Evolutionary conservation across 164 flowering plant species (phyloP).

Genomic region (Liquidambar formosana): DNA sequence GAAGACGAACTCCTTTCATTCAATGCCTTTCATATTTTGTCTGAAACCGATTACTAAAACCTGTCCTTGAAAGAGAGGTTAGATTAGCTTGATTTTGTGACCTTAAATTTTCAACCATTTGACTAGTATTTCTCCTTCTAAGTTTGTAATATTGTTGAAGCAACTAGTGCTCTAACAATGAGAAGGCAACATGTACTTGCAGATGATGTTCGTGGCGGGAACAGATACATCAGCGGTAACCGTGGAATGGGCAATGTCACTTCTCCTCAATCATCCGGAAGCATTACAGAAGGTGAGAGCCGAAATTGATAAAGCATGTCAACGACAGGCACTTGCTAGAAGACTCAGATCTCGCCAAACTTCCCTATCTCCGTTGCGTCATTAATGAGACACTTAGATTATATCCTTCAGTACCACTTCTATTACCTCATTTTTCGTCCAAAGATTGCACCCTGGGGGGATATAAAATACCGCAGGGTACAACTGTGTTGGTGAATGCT

Average conservation of each 20-base stretch:
- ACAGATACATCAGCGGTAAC: constrained; percentile 40
- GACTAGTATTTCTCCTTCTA: too few relatives aligned
- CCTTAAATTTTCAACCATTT: too few relatives aligned
- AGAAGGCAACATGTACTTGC: constrained; percentile 2
- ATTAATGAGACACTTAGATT: constrained; percentile 47
- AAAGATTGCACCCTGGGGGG: constrained; percentile 39
- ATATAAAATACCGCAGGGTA: constrained; percentile 36
- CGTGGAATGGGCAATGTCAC: constrained; percentile 51
- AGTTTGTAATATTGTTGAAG: too few relatives aligned
- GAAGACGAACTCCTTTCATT: too few relatives aligned
- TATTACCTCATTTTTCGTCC: constrained; percentile 44
- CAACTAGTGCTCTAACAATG: too few relatives aligned
- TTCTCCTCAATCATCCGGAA: constrained; percentile 41
- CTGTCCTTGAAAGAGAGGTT: too few relatives aligned
- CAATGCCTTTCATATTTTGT: too few relatives aligned
- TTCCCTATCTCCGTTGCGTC: constrained; percentile 39
- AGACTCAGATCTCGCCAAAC: constrained; percentile 40
- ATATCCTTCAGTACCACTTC: constrained; percentile 44
- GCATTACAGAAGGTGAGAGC: constrained; percentile 25
- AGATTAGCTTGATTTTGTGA: too few relatives aligned
- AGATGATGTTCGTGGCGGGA: constrained; percentile 47
- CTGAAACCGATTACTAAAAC: too few relatives aligned
- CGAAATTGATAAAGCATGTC: constrained; percentile 39
- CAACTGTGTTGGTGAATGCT: constrained; percentile 43
- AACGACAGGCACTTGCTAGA: constrained; percentile 32